A percentile compares a stretch with the other conserved stretches of the same genome.
Evolutionary conservation across 345 rosid species (phyloP).

Genomic region (Populus alba): DNA sequence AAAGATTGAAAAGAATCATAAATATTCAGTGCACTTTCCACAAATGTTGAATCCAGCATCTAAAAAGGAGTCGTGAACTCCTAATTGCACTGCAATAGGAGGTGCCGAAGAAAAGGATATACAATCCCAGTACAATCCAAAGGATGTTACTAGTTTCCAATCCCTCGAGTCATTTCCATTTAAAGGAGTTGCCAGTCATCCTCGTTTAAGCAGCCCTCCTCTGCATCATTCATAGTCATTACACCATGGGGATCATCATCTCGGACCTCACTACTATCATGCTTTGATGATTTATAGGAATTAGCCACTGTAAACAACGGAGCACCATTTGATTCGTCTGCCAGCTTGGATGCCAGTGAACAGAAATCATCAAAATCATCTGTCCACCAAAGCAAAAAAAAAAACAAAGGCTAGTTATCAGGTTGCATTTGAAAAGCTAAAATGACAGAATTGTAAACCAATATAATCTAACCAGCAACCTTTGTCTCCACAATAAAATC

Average conservation of each 20-base stretch:
- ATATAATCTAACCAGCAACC: conserved; percentile 34
- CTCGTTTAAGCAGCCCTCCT: conserved; percentile 35
- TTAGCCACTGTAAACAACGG: conserved; percentile 60
- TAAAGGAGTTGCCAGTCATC: conserved; percentile 73
- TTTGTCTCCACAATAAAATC: conserved; percentile 86
- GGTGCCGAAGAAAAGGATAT: neutral
- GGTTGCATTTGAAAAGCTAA: neutral
- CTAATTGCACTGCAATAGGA: neutral
- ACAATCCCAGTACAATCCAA: neutral
- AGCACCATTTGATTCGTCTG: conserved; percentile 80
- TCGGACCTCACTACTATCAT: conserved; percentile 6
- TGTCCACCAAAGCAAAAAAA: conserved; percentile 24
- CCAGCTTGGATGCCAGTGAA: conserved; percentile 63
- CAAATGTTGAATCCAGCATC: conserved; percentile 5
- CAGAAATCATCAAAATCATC: conserved; percentile 81
- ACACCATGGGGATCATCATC: conserved; percentile 33
- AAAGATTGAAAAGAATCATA: conserved; percentile 6
- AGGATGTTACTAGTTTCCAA: neutral
- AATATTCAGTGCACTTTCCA: conserved; percentile 2
- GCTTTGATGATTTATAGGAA: conserved; percentile 14
- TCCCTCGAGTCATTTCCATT: conserved; percentile 2
- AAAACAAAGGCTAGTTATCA: neutral
- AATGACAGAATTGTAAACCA: neutral
- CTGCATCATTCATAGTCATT: conserved; percentile 18
- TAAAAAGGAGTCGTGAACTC: too few species aligned